Evolutionary conservation across 2,329 filamentous ascomycete species (phyloP).

Genomic region (Fusarium abutilonis): DNA sequence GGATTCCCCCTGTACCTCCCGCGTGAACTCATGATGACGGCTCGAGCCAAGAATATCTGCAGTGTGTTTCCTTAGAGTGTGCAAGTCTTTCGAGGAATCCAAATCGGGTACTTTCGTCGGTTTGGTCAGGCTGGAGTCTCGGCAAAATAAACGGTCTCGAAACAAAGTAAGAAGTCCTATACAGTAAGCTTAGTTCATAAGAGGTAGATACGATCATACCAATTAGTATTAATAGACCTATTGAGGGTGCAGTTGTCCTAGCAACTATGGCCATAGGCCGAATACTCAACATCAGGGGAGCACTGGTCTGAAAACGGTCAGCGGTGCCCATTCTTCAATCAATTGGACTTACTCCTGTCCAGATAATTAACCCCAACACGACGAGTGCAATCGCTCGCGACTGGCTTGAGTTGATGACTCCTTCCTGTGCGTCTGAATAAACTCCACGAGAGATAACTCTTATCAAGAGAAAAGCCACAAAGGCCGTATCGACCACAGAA

Average conservation of each 20-base stretch:
- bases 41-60: constrained; percentile 57
- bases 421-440: constrained; percentile 47
- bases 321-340: not conserved
- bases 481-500: constrained; percentile 57
- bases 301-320: constrained; percentile 56
- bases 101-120: constrained; percentile 8
- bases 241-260: constrained; percentile 61
- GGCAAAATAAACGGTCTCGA: constrained; percentile 30
- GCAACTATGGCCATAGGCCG: constrained; percentile 54
- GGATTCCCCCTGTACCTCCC: constrained; percentile 48
- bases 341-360: constrained; percentile 61
- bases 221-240: constrained; percentile 60
- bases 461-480: constrained; percentile 56
- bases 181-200: constrained; percentile 10
- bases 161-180: constrained; percentile 52
- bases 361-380: constrained; percentile 59
- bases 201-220: constrained; percentile 49
- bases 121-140: constrained; percentile 5
- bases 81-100: constrained; percentile 29
- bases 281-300: constrained; percentile 61
- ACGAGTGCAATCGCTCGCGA: constrained; percentile 56
- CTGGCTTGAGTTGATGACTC: constrained; percentile 42
- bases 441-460: constrained; percentile 53
- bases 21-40: constrained; percentile 62
- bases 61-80: constrained; percentile 47